phyloP scores from a whole-genome alignment of 2,329 filamentous ascomycete genomes.

The Pseudogymnoascus sp. region DNA sequence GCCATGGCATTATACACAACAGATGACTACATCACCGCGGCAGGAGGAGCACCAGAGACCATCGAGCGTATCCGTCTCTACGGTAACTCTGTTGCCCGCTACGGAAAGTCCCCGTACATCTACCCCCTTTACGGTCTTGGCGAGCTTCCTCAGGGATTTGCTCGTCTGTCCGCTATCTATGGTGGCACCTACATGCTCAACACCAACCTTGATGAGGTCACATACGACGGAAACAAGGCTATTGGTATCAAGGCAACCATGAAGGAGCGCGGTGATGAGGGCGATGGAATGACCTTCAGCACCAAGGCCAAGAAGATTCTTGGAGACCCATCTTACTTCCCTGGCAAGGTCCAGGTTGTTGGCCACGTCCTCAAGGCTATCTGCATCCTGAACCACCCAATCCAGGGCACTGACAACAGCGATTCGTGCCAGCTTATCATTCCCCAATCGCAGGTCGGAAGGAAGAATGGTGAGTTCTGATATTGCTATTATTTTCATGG shows the following conservation, averaged over 20 bases:
- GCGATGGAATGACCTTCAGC: slow-evolving; percentile 77
- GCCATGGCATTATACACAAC: slow-evolving; percentile 94
- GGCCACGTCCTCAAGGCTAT: slow-evolving; percentile 93
- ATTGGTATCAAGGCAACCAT: slow-evolving; percentile 95
- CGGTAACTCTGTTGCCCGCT: slow-evolving; percentile 93
- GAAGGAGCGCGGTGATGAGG: slow-evolving; percentile 70
- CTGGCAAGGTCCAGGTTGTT: slow-evolving; percentile 75
- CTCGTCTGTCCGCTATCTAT: slow-evolving; percentile 94
- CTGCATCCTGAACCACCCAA: slow-evolving; percentile 92
- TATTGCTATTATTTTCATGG: not conserved
- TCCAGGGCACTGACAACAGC: slow-evolving; percentile 77
- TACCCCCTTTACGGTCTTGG: slow-evolving; percentile 97
- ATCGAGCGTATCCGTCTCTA: slow-evolving; percentile 92
- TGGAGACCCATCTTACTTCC: slow-evolving; percentile 95
- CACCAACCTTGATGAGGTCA: slow-evolving; percentile 82
- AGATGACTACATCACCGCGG: slow-evolving; percentile 71
- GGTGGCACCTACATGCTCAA: slow-evolving; percentile 99
- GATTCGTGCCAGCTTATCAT: slow-evolving; percentile 96
- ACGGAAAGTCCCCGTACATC: slow-evolving; percentile 98
- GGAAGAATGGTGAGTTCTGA: slow-evolving; percentile 72
- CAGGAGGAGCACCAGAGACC: slow-evolving; percentile 70
- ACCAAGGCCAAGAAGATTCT: slow-evolving; percentile 96
- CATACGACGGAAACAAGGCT: slow-evolving; percentile 80
- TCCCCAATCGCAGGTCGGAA: slow-evolving; percentile 91
- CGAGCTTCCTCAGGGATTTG: slow-evolving; percentile 95